phyloP scores from a whole-genome alignment of 495 filamentous ascomycete species.

The Daldinia caldariorum region DNA sequence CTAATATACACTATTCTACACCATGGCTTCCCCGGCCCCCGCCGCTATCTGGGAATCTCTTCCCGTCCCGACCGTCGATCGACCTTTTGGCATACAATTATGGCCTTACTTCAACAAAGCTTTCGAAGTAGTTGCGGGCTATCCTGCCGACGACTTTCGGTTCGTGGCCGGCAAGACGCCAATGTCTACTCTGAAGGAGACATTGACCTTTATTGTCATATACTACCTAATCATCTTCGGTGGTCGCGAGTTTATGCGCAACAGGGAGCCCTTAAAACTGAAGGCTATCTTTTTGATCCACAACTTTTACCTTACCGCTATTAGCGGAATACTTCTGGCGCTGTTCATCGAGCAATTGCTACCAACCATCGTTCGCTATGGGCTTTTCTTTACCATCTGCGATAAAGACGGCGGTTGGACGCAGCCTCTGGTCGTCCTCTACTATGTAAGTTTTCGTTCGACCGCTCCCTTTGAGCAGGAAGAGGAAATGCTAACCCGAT shows the following conservation, averaged over 20 bases:
- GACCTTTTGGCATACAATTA: conserved; percentile 88
- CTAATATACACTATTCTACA: conserved; percentile 23
- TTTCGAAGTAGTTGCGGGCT: conserved; percentile 77
- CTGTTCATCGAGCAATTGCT: conserved; percentile 80
- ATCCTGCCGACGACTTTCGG: conserved; percentile 73
- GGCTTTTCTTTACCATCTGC: conserved; percentile 79
- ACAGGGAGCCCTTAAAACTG: conserved; percentile 72
- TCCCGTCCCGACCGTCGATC: conserved; percentile 82
- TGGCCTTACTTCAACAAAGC: conserved; percentile 95
- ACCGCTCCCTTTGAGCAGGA: conserved; percentile 2
- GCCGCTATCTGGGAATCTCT: conserved; percentile 71
- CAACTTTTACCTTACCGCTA: conserved; percentile 80
- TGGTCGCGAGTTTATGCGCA: conserved; percentile 77
- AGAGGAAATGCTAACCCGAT: conserved; percentile 45
- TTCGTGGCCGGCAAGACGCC: conserved; percentile 74
- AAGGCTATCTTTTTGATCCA: conserved; percentile 77
- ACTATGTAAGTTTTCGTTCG: conserved; percentile 70
- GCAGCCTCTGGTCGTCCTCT: conserved; percentile 75
- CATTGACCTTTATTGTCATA: conserved; percentile 67
- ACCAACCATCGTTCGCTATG: conserved; percentile 71
- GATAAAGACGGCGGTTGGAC: conserved; percentile 79
- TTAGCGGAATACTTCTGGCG: conserved; percentile 71
- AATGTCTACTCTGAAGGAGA: conserved; percentile 75
- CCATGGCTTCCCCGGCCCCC: conserved; percentile 55
- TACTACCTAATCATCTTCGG: conserved; percentile 83